These are phyloP conservation scores for Trichoderma sp. DNA, from an alignment of 2,329 filamentous ascomycete genomes.

Conservation along the genomic window DNA sequence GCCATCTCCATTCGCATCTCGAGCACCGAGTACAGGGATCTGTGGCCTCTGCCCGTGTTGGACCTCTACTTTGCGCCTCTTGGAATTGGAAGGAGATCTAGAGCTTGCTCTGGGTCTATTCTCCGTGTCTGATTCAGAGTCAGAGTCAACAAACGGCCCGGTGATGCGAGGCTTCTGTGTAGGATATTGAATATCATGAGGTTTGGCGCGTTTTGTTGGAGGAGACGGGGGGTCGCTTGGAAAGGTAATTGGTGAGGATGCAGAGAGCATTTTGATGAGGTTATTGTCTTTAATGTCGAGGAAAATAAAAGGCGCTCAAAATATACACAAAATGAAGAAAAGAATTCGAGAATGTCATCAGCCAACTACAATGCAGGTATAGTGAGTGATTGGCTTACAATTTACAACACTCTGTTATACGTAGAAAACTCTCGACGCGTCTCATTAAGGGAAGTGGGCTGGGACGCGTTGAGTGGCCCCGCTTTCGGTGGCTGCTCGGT, in stretches of 20 bases:
- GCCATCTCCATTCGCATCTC: conserved; percentile 10
- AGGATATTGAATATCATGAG: conserved; percentile 35
- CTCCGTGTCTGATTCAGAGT: conserved; percentile 30
- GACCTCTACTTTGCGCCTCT: conserved; percentile 34
- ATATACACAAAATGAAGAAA: background rate
- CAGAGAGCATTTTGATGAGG: conserved; percentile 50
- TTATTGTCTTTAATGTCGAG: too few relatives aligned
- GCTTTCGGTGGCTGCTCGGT: conserved; percentile 5
- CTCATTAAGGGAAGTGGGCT: conserved; percentile 14
- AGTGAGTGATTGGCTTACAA: background rate
- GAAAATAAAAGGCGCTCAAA: background rate
- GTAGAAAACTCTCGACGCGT: conserved; percentile 19
- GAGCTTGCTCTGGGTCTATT: conserved; percentile 3
- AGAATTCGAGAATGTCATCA: background rate
- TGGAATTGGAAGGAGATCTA: conserved; percentile 30
- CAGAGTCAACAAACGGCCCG: conserved; percentile 41
- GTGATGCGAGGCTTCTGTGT: conserved; percentile 35
- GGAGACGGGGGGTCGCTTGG: conserved; percentile 48
- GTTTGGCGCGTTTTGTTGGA: conserved; percentile 36
- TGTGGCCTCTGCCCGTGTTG: conserved; percentile 15
- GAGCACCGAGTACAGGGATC: background rate
- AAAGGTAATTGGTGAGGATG: conserved; percentile 58
- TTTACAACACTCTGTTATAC: background rate
- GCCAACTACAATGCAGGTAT: background rate
- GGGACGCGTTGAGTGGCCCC: conserved; percentile 29